These are phyloP conservation scores for Fusarium longipes DNA, from an alignment of 2,329 filamentous ascomycete genomes.

Conservation along the genomic window DNA sequence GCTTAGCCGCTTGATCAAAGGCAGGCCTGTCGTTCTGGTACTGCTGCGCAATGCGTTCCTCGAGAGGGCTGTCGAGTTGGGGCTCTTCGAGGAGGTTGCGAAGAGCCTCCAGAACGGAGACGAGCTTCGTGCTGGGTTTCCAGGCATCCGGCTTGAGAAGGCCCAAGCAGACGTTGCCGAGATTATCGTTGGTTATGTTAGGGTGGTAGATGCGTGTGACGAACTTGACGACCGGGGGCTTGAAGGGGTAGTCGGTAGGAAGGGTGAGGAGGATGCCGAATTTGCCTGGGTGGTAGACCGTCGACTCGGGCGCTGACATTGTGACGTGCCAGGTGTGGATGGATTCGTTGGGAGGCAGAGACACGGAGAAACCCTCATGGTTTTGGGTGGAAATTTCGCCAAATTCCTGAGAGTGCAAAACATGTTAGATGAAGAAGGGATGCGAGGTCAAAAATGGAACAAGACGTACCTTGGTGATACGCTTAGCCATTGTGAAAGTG, in stretches of 20 bases:
- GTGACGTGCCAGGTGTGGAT: conserved; percentile 65
- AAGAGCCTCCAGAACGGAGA: conserved; percentile 80
- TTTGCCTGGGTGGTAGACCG: conserved; percentile 70
- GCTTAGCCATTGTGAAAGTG: conserved; percentile 55
- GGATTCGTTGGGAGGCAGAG: conserved; percentile 59
- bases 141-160: conserved; percentile 88
- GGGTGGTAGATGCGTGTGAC: conserved; percentile 94
- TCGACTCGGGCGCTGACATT: conserved; percentile 58
- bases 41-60: conserved; percentile 86
- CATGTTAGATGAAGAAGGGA: conserved; percentile 9
- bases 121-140: conserved; percentile 87
- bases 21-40: conserved; percentile 74
- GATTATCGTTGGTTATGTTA: conserved; percentile 88
- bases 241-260: conserved; percentile 88
- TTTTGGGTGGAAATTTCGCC: conserved; percentile 60
- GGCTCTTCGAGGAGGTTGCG: conserved; percentile 80
- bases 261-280: conserved; percentile 80
- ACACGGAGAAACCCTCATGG: conserved; percentile 60
- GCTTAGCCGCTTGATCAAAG: conserved; percentile 79
- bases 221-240: conserved; percentile 83
- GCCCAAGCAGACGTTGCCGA: conserved; percentile 86
- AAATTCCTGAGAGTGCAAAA: conserved; percentile 58
- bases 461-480: conserved; percentile 57
- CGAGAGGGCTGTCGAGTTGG: conserved; percentile 89
- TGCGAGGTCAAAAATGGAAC: not conserved